These are phyloP conservation scores for Fusarium sp. DNA, from an alignment of 2,329 filamentous ascomycete species.

Conservation along the genomic window DNA sequence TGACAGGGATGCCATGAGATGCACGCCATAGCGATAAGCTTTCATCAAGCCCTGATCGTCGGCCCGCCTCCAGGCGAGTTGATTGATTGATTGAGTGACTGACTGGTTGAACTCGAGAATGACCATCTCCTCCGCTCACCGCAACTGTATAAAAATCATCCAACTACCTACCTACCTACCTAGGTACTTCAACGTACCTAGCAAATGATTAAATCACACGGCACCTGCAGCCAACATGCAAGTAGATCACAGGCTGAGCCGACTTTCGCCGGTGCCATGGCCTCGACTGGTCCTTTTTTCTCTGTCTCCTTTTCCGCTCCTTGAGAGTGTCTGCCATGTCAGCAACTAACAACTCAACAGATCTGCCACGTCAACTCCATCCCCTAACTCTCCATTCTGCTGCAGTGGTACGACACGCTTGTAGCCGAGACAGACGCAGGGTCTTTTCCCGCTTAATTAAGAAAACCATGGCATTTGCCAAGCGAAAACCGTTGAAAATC, in stretches of 20 bases:
- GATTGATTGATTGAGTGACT: not conserved
- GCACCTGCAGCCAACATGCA: conserved; percentile 31
- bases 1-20: conserved; percentile 12
- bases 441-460: conserved; percentile 1
- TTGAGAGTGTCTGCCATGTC: conserved; percentile 13
- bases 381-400: not conserved
- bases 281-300: conserved; percentile 15
- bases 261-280: conserved; percentile 20
- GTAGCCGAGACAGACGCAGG: conserved; percentile 23
- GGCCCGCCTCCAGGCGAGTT: conserved; percentile 5
- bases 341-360: conserved; percentile 1
- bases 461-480: not conserved
- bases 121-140: conserved; percentile 22
- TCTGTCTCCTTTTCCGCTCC: not conserved
- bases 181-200: not conserved
- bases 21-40: conserved; percentile 18
- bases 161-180: no score
- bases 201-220: not conserved
- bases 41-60: conserved; percentile 31
- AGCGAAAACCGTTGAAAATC: not conserved
- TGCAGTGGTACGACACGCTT: conserved; percentile 5
- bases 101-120: not conserved
- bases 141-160: conserved; percentile 19
- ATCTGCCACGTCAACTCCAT: conserved; percentile 20
- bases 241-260: conserved; percentile 20